Conservation (phyloP, 345 rosid genomes). For the Heritiera littoralis region DNA sequence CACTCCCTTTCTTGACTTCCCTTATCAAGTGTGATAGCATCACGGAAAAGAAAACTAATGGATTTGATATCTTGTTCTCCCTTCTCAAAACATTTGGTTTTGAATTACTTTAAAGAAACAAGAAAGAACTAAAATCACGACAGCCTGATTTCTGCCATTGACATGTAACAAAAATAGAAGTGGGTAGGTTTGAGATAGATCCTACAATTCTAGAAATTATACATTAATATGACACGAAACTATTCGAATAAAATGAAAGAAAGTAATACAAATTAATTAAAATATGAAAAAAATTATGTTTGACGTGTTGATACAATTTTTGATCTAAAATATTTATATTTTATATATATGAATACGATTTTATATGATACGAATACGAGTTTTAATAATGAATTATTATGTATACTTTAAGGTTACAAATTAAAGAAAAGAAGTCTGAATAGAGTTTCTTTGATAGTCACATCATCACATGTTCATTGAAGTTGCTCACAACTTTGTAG, state of each 20-base stretch:
- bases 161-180: not conserved
- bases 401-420: not conserved
- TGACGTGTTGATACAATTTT: too few species aligned
- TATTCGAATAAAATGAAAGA: too few species aligned
- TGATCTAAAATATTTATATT: too few species aligned
- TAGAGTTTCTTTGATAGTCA: slow-evolving; percentile 5
- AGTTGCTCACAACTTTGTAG: slow-evolving; percentile 23
- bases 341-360: too few species aligned
- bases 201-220: too few species aligned
- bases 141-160: not conserved
- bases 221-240: too few species aligned
- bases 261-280: too few species aligned
- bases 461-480: slow-evolving; percentile 33
- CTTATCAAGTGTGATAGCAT: not conserved
- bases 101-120: not conserved
- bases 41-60: not conserved
- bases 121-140: not conserved
- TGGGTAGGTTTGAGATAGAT: not conserved
- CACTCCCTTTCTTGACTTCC: not conserved
- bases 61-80: not conserved
- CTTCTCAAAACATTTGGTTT: not conserved
- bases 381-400: too few species aligned
- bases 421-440: not conserved
- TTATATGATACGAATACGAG: too few species aligned
- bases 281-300: too few species aligned